Base-by-base conservation (phyloP, 2,329 filamentous ascomycete species). In the Ophiostoma sp. region DNA sequence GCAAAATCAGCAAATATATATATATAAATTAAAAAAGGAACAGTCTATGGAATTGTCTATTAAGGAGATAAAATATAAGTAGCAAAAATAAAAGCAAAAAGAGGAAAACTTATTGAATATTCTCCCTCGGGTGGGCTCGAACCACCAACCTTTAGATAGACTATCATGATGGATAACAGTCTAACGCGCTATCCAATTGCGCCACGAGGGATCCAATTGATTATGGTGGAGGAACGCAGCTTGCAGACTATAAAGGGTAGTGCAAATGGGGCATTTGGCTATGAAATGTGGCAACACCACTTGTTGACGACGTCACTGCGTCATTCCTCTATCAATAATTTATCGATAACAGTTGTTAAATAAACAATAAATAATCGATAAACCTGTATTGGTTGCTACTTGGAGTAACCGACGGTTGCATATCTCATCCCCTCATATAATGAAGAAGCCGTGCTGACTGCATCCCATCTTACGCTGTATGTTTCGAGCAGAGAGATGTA, bases 151-250 rank as follows among this genome's bases (percentile, higher is more conserved):
- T 74, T 73, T 72, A 74, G 73, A 74, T 74, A 71, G 67, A 72
- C 73, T 70, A 67, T 69, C 69, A 72, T 69, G n/a, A 17, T 27
- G 44, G 68, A 69, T 73, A 74, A 74, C 73, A 74, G 73, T 74
- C 73, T 74, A 72, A 74, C 73, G 73, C 73, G 73, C 73, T 74
- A 74, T 68, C 73, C 73, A 74, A 74, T 74, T 74, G 73, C 73
- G 73, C 73, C 73, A 74, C 73, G 70, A 72, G 73, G 73, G 73
- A 74, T 65, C 31, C 33, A 39, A 27, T 66, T 68, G 60, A 39
- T 39, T 65, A 39, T 39, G 35, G 33, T 65, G 33, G 2, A 39
- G 10, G 2, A 3, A 1, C 2, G 3, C 2, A 20, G 2, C 13
- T 5, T 3, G 5, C 1, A 8, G 4, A 1, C 8, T 65, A 65